Evolutionary conservation across 441 rosid genomes (phyloP), one percentile per base, ranked within the genome.

Genomic region (Populus hybrid): DNA sequence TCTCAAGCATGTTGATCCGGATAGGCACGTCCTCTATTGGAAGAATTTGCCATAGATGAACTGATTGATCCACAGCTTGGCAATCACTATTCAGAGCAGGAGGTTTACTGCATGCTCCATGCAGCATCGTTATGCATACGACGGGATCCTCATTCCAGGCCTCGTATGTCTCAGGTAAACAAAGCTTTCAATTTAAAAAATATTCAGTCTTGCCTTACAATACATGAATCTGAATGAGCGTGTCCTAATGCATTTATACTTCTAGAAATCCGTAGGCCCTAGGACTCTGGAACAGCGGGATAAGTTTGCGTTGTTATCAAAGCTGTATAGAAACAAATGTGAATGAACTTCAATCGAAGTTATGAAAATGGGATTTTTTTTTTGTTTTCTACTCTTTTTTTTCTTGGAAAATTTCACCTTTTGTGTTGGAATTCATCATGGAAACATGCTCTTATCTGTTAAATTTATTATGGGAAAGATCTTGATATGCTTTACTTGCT

Each of bases 101-200:
- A 96, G 85, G 92, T 94, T 72, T 81, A 83, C 79, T 89, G 95
- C 82, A 94, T 96, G 98, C 91, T 96, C 83, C 92, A 91, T 12
- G 97, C 98, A 74, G 98, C 98, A 73, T 93, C 98, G 0, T 84
- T 92, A 69, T 96, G 99, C 86, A 90, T 93, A 76, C 86, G 95
- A 26, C 87, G 97, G 78, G 97, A 96, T 82, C 99, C 99, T 68
- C 89, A 80, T 64, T 86, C 87, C 70, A 90, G 99, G 89, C 98
- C 98, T 73, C 98, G 99, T n/a, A 90, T 96, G 94, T 93, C 98
- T 81, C 97, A 96, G 97, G 99, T 94, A 82, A 20, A 67, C 53
- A 38, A 73, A 79, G 67, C 42, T 69, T 56, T 59, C 4, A 56
- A 24, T 21, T 74, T 31, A 1, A 10, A 35, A 8, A 36, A 45